These are phyloP conservation scores for Stachybotrys chartarum DNA, from an alignment of 2,329 filamentous ascomycete species.

Conservation along the genomic window DNA sequence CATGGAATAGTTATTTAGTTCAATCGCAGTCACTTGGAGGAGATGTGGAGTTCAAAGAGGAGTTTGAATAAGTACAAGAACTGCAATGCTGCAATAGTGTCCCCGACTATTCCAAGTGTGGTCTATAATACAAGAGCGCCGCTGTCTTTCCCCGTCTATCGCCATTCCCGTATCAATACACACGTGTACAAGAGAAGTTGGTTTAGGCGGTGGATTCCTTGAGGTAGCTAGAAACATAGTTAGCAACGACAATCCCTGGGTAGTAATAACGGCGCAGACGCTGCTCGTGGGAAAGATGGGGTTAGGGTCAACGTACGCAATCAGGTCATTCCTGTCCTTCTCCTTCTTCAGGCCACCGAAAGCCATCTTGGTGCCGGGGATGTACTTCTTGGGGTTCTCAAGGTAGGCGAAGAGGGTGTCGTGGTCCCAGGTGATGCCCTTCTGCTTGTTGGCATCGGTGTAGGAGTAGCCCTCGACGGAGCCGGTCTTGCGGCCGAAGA, in stretches of 20 bases:
- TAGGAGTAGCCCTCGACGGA: conserved; percentile 89
- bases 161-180: conserved; percentile 25
- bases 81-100: conserved; percentile 16
- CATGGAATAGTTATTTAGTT: too few relatives aligned
- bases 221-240: conserved; percentile 48
- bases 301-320: conserved; percentile 62
- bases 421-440: conserved; percentile 85
- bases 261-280: not conserved
- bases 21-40: not conserved
- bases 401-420: conserved; percentile 91
- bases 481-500: conserved; percentile 94
- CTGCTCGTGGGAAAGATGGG: not conserved
- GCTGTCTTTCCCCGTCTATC: conserved; percentile 27
- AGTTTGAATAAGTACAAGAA: conserved; percentile 27
- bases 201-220: conserved; percentile 63
- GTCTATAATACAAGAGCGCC: conserved; percentile 30
- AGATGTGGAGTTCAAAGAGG: conserved; percentile 19
- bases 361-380: conserved; percentile 99
- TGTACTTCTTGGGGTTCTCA: conserved; percentile 99
- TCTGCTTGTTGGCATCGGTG: conserved; percentile 99
- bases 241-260: conserved; percentile 8
- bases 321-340: conserved; percentile 98
- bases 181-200: conserved; percentile 12
- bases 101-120: conserved; percentile 21
- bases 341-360: conserved; percentile 99